These are phyloP conservation scores for Phytopythium sindhum DNA, from an alignment of 352 stramenopile genomes.

Conservation along the genomic window DNA sequence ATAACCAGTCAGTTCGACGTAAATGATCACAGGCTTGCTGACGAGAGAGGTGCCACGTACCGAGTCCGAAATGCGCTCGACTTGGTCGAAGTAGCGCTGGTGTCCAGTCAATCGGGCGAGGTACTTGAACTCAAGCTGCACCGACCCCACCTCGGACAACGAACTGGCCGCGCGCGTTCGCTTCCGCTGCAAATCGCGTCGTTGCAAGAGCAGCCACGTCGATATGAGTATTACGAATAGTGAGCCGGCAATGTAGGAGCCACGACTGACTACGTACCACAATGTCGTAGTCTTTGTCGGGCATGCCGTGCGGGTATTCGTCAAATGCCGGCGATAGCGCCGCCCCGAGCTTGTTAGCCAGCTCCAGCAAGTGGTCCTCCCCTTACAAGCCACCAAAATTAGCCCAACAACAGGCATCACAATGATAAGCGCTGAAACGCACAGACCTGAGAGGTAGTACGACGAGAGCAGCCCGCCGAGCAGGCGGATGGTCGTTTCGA, in stretches of 20 bases:
- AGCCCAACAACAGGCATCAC: not conserved
- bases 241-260: not conserved
- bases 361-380: conserved; percentile 47
- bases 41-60: conserved; percentile 17
- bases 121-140: conserved; percentile 86
- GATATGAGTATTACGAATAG: not conserved
- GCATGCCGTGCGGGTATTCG: conserved; percentile 46
- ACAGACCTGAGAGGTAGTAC: conserved; percentile 54
- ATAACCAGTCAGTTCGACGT: not conserved
- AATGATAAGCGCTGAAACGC: not conserved
- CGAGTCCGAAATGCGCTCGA: conserved; percentile 65
- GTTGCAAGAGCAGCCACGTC: not conserved
- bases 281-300: conserved; percentile 65
- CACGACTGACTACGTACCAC: conserved; percentile 23
- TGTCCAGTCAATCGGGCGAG: conserved; percentile 58
- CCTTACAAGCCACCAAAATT: conserved; percentile 18
- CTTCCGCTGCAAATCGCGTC: conserved; percentile 22
- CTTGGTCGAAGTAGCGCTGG: conserved; percentile 56
- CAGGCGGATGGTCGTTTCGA: conserved; percentile 79
- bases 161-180: conserved; percentile 33
- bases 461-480: conserved; percentile 69
- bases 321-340: conserved; percentile 60
- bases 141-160: conserved; percentile 59
- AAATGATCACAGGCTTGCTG: not conserved
- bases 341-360: conserved; percentile 60